Evolutionary conservation across 2,329 filamentous ascomycete species (phyloP).

Genomic region (Dryadomyces quercivorus): DNA sequence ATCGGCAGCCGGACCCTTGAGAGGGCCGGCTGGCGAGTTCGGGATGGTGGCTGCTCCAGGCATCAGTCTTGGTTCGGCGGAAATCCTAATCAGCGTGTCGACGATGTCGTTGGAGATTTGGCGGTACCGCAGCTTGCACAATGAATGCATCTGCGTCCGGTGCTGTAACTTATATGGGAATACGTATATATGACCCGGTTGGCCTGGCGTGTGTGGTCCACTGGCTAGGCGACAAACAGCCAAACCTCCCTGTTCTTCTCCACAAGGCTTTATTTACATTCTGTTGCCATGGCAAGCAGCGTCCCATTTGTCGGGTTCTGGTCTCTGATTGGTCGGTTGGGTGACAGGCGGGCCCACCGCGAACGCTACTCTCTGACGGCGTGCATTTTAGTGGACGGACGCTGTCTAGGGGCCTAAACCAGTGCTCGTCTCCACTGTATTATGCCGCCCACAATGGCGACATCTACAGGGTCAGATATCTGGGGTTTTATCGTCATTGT

Average conservation of each 20-base stretch:
- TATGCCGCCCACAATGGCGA: no score
- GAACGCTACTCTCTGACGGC: neutral
- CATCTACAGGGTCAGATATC: no score
- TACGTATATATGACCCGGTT: neutral
- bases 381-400: no score
- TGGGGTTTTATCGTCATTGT: no score
- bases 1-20: neutral
- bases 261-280: conserved; percentile 1
- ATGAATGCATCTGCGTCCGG: conserved; percentile 14
- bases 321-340: neutral
- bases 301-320: neutral
- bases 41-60: conserved; percentile 20
- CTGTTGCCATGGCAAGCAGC: neutral
- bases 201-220: neutral
- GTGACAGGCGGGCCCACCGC: neutral
- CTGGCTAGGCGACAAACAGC: neutral
- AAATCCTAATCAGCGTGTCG: conserved; percentile 25
- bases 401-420: no score
- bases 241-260: neutral
- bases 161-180: neutral
- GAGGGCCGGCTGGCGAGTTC: conserved; percentile 18
- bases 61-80: conserved; percentile 31
- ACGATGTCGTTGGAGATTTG: conserved; percentile 16
- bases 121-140: conserved; percentile 15
- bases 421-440: no score